Conservation (phyloP, 805 yeast species). For the Pichia occidentalis region DNA sequence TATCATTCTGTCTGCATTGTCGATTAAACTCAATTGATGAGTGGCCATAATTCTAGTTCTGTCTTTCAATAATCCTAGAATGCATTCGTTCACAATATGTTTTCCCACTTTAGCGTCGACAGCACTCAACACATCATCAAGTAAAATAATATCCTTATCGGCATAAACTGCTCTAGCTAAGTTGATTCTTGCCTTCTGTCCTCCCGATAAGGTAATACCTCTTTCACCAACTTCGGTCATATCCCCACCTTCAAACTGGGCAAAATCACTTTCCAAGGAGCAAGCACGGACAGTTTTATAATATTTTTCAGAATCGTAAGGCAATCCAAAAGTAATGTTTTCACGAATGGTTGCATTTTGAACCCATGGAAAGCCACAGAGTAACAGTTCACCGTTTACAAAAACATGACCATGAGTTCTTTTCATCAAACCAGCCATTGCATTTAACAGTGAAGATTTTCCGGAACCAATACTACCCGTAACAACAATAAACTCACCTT, state of each 20-base stretch:
- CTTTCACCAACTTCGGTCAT: constrained; percentile 77
- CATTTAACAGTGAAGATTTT: constrained; percentile 64
- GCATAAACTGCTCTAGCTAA: constrained; percentile 67
- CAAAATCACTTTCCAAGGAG: constrained; percentile 59
- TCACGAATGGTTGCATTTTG: constrained; percentile 74
- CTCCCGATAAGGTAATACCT: constrained; percentile 84
- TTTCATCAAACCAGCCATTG: constrained; percentile 67
- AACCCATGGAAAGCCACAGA: constrained; percentile 72
- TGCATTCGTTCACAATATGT: constrained; percentile 51
- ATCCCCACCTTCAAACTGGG: constrained; percentile 68
- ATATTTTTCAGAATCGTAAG: constrained; percentile 46
- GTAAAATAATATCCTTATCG: constrained; percentile 47
- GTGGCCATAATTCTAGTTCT: constrained; percentile 77
- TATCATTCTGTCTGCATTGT: constrained; percentile 61
- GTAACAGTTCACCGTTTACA: constrained; percentile 45
- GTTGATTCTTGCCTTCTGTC: constrained; percentile 75
- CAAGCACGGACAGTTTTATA: constrained; percentile 54
- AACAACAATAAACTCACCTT: constrained; percentile 67
- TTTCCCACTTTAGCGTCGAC: constrained; percentile 68
- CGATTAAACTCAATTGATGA: constrained; percentile 70
- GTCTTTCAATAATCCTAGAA: constrained; percentile 47
- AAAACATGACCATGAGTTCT: constrained; percentile 44
- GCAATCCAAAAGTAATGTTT: constrained; percentile 63
- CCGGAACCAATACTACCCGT: constrained; percentile 69
- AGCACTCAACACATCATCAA: constrained; percentile 65